Base-by-base conservation (phyloP, 1,139 yeast species). In the Protomyces macrosporus region DNA sequence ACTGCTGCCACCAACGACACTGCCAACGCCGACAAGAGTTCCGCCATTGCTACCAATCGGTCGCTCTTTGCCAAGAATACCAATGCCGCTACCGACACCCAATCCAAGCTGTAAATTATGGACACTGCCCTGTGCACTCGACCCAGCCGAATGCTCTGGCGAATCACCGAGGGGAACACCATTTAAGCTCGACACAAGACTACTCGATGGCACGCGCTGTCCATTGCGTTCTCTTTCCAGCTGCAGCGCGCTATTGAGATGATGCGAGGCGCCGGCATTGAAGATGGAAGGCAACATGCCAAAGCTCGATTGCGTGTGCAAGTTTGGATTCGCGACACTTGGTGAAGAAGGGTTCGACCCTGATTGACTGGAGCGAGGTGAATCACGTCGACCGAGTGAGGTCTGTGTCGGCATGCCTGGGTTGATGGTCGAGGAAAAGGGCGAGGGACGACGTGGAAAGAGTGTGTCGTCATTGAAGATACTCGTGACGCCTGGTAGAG, bases 321-420 rank as follows among this genome's bases (percentile, higher is more conserved):
- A 14, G 1, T n/a, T 14, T 5, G 45, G 40, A 9, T 33, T 51
- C 12, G 39, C 51, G 10, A 52, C 45, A 30, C 56, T 56, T 3
- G 62, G 62, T 2, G 56, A 52, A n/a, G 62, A 55, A 5, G 62
- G 62, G 30, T 58, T 58, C 1, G 62, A 58, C 10, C 62, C 62
- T 10, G 62, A 58, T 33, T 58, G 62, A 14, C 56, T 51, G 32
- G 62, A 58, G 30, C 35, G 42, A 6, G 62, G 62, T 1, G 62
- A 58, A n/a, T 58, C 62, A 16, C 62, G 54, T 10, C 62, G 51
- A 6, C 42, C 42, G 14, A 39, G 42, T 9, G 42, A 39, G 16
- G 30, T 30, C 9, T 9, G 9, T 3, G 12, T 36, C 12, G 39
- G 39, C 12, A 12, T 1, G 12, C 3, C 39, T 14, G 48, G 48